phyloP scores from a whole-genome alignment of 2,329 filamentous ascomycete species.

The Onygenales sp. region DNA sequence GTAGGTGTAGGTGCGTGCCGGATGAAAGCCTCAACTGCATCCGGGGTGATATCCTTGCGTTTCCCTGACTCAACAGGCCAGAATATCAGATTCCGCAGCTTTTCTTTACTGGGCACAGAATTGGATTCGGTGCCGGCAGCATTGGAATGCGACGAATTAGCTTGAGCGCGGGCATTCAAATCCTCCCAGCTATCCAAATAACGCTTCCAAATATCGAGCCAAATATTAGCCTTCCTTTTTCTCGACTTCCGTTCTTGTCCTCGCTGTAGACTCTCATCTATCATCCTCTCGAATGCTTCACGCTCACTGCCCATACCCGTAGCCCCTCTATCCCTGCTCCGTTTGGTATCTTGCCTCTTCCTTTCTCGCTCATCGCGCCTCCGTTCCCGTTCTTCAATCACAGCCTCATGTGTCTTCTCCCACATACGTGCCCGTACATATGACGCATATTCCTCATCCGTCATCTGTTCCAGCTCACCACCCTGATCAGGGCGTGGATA shows the following conservation, averaged over 20 bases:
- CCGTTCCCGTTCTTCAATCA: conserved; percentile 64
- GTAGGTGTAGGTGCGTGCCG: conserved; percentile 39
- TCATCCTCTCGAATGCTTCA: conserved; percentile 47
- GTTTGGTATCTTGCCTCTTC: conserved; percentile 36
- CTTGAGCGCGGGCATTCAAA: conserved; percentile 24
- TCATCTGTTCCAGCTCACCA: conserved; percentile 67
- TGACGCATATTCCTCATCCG: conserved; percentile 80
- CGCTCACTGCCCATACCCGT: conserved; percentile 21
- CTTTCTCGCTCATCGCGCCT: conserved; percentile 44
- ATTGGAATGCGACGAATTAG: conserved; percentile 6
- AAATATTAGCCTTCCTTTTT: conserved; percentile 33
- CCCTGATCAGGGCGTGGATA: conserved; percentile 52
- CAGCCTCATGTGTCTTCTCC: conserved; percentile 81
- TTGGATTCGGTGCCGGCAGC: conserved; percentile 2
- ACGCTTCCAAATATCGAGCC: conserved; percentile 52
- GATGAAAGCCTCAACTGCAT: conserved; percentile 62
- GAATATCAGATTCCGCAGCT: conserved; percentile 41
- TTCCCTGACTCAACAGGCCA: conserved; percentile 66
- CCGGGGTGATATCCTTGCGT: conserved; percentile 46
- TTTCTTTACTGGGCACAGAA: conserved; percentile 4
- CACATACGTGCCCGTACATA: conserved; percentile 88
- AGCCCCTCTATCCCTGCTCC: conserved; percentile 16
- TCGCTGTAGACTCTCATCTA: conserved; percentile 59
- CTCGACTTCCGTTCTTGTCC: conserved; percentile 54
- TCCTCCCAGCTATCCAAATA: conserved; percentile 58